phyloP scores from a whole-genome alignment of 208 protist species.

The Trypanosoma boissoni region DNA sequence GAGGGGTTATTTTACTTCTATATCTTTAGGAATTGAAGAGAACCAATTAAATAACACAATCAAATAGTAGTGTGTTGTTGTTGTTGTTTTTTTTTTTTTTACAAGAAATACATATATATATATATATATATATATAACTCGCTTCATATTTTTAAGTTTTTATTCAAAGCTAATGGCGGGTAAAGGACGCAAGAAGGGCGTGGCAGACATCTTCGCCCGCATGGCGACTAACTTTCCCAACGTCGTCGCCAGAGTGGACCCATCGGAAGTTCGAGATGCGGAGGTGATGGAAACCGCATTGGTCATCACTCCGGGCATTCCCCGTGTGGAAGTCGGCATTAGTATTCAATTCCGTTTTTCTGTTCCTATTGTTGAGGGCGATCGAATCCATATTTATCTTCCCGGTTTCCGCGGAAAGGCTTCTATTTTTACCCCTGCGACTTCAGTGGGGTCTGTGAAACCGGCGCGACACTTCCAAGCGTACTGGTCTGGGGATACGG shows the following conservation, averaged over 20 bases:
- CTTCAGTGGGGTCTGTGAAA: conserved; percentile 3
- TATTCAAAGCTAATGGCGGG: not conserved
- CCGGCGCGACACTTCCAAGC: conserved; percentile 48
- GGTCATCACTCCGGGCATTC: conserved; percentile 51
- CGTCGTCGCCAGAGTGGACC: not conserved
- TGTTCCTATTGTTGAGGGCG: conserved; percentile 53
- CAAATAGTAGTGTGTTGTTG: too few species aligned
- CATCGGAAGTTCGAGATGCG: conserved; percentile 21
- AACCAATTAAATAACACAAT: too few species aligned
- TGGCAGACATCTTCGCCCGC: conserved; percentile 26
- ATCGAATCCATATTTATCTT: conserved; percentile 55
- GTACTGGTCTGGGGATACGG: conserved; percentile 75
- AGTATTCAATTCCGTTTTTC: conserved; percentile 64
- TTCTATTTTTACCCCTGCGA: conserved; percentile 51
- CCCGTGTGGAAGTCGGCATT: conserved; percentile 51
- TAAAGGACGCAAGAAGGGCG: conserved; percentile 22
- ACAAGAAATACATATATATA: not conserved
- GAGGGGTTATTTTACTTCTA: too few species aligned
- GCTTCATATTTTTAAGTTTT: too few species aligned
- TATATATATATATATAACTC: too few species aligned
- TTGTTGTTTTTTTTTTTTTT: conserved; percentile 8
- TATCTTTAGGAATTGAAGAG: too few species aligned
- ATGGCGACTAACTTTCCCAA: not conserved
- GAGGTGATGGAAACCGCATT: conserved; percentile 64
- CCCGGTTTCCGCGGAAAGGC: conserved; percentile 60